A percentile compares a stretch with the other conserved stretches of the same genome.
phyloP scores from a whole-genome alignment of 2,329 filamentous ascomycete species.

The Aspergillus sojae region DNA sequence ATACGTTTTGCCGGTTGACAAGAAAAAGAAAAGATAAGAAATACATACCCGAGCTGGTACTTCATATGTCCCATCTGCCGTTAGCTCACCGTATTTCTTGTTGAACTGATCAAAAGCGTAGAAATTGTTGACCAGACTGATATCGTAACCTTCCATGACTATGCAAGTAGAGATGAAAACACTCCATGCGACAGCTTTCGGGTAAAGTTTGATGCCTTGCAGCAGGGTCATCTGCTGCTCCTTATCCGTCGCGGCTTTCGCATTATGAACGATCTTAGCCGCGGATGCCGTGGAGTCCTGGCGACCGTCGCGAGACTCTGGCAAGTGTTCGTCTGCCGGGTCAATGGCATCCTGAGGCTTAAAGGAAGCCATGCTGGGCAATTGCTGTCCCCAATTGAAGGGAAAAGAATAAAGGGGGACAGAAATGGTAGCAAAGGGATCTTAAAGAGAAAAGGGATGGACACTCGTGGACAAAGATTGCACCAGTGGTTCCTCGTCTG shows the following conservation, averaged over 20 bases:
- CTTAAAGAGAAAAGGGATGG: not conserved
- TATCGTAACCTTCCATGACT: conserved; percentile 87
- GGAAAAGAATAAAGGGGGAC: not conserved
- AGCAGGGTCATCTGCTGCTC: conserved; percentile 69
- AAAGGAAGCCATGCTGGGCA: conserved; percentile 29
- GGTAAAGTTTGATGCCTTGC: conserved; percentile 80
- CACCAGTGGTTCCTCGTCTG: conserved; percentile 8
- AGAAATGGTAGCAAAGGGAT: not conserved
- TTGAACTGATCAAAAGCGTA: conserved; percentile 54
- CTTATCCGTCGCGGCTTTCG: conserved; percentile 47
- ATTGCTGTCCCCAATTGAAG: conserved; percentile 9
- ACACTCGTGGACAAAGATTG: conserved; percentile 3
- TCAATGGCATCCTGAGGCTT: conserved; percentile 34
- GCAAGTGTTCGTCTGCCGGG: conserved; percentile 22
- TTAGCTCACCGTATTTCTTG: conserved; percentile 41
- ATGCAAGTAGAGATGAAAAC: conserved; percentile 88
- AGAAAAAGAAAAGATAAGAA: not conserved
- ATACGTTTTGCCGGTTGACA: not conserved
- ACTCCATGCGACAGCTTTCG: conserved; percentile 83
- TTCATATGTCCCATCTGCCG: conserved; percentile 40
- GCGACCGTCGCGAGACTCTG: conserved; percentile 10
- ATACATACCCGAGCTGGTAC: conserved; percentile 42
- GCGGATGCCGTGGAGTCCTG: conserved; percentile 28
- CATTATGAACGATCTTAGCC: conserved; percentile 42
- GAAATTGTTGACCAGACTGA: conserved; percentile 80